Evolutionary conservation across 768 basidiomycete genomes (phyloP).

Genomic region (Imleria badia): DNA sequence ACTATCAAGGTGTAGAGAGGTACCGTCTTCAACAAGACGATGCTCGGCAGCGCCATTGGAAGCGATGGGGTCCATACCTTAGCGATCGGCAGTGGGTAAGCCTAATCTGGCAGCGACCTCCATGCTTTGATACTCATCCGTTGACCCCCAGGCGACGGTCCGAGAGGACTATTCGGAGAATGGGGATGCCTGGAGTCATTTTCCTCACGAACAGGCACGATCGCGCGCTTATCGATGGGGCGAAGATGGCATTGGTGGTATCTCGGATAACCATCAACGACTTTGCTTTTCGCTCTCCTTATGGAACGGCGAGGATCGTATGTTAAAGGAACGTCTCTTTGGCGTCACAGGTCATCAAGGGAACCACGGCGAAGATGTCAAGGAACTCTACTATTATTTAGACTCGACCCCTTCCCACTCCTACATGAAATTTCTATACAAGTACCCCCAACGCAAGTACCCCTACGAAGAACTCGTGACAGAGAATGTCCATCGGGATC

Average conservation of each 20-base stretch:
- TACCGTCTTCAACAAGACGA: constrained; percentile 84
- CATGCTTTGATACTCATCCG: constrained; percentile 11
- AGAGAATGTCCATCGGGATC: constrained; percentile 78
- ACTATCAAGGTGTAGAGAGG: constrained; percentile 82
- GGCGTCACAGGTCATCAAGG: constrained; percentile 97
- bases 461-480: constrained; percentile 93
- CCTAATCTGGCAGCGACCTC: neutral
- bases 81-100: constrained; percentile 96
- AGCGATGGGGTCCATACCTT: constrained; percentile 98
- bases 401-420: constrained; percentile 99
- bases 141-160: constrained; percentile 79
- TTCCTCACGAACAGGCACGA: constrained; percentile 90
- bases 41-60: constrained; percentile 87
- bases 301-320: constrained; percentile 94
- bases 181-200: constrained; percentile 95
- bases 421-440: constrained; percentile 99
- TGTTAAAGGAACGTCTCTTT: constrained; percentile 95
- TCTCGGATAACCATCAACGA: constrained; percentile 95
- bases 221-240: constrained; percentile 98
- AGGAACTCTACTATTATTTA: constrained; percentile 97
- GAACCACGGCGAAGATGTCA: constrained; percentile 99
- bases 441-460: constrained; percentile 90
- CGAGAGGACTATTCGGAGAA: constrained; percentile 97
- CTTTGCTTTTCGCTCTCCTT: constrained; percentile 88
- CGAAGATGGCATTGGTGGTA: constrained; percentile 96